phyloP scores from a whole-genome alignment of 768 basidiomycete genomes.

The Lentinula sp. region DNA sequence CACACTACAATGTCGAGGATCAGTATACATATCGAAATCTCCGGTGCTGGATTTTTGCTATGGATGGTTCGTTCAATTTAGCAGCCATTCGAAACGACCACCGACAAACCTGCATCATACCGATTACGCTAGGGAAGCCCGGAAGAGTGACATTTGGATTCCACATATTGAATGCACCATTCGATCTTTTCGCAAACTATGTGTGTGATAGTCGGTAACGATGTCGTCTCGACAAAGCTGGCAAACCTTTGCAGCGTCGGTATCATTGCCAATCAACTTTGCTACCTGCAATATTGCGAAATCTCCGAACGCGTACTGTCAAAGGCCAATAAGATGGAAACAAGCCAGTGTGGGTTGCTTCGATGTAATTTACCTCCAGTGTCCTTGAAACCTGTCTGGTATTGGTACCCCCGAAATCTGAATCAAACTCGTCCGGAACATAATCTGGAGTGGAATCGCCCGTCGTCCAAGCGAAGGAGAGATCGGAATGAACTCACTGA shows the following conservation, averaged over 20 bases:
- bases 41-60: constrained; percentile 53
- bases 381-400: constrained; percentile 60
- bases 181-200: constrained; percentile 48
- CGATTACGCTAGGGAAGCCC: constrained; percentile 36
- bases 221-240: background rate
- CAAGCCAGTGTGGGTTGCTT: background rate
- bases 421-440: constrained; percentile 15
- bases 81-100: background rate
- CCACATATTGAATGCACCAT: constrained; percentile 57
- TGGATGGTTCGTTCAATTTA: background rate
- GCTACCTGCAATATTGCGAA: constrained; percentile 63
- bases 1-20: constrained; percentile 61
- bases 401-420: constrained; percentile 42
- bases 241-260: constrained; percentile 45
- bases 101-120: constrained; percentile 52
- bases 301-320: constrained; percentile 57
- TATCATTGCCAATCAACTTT: constrained; percentile 40
- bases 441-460: constrained; percentile 9
- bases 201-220: background rate
- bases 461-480: background rate
- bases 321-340: background rate
- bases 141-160: constrained; percentile 51
- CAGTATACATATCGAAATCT: constrained; percentile 51
- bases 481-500: constrained; percentile 28
- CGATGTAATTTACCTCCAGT: constrained; percentile 36